Evolutionary conservation across 2,329 filamentous ascomycete species (phyloP), one percentile per base, ranked within the genome.

Genomic region (Pestalotiopsis sp.): DNA sequence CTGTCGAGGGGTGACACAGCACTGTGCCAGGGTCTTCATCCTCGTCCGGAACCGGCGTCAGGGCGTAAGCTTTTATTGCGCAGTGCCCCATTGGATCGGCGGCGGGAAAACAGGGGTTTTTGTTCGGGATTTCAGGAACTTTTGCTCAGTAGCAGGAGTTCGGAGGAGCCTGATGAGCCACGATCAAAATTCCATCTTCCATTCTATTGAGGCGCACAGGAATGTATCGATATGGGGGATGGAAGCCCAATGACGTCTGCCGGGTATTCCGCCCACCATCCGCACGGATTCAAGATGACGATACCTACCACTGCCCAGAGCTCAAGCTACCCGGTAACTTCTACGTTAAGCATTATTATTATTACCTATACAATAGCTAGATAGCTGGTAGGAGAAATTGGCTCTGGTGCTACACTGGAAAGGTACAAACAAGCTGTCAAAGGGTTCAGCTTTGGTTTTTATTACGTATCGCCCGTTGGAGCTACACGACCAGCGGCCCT

Each of bases 31-130:
- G 59, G 57, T n/a, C 25, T 23, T 59, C 57, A 59, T 27, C 20
- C 14, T 23, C 38, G 59, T 62, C 59, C 59, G 59, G 27, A 62
- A 62, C 59, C 59, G 59, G 59, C 59, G 59, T 31, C 27, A 62
- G 13, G 45, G 45, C 45, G 45, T 52, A 52, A 52, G 45, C 45
- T 36, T 62, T 36, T 62, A 36, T 62, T 62, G 59, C 27, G 14
- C 31, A 25, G 11, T 62, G 27, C 59, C n/a, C 59, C 31, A 62
- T 62, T 62, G 59, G 59, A 62, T 39, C 59, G 27, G 59, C 59
- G 31, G 31, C 17, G 59, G 27, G 57, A 59, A 14, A 59, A 58
- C 23, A 59, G 23, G 45, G 45, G 23, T 36, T 36, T 36, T 36
- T 36, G 31, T 36, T 36, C 31, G 31, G 14, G 41, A 52, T 9